Percentiles rank a stretch among this genome's conserved stretches.
Conservation (phyloP, 345 rosid species). For the Salix koriyanagi region DNA sequence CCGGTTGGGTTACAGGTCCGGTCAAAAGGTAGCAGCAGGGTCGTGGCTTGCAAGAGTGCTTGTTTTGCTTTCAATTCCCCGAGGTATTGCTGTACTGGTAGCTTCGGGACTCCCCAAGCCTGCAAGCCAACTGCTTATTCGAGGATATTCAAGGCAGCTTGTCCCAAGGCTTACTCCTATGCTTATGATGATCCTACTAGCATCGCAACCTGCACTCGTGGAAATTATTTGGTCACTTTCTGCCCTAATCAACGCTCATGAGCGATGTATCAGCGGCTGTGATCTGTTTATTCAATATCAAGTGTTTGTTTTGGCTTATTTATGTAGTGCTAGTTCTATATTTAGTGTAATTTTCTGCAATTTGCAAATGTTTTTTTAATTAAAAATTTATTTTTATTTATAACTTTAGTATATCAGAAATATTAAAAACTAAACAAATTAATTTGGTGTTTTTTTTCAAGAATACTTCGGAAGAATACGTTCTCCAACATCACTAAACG, state of each 20-base stretch:
- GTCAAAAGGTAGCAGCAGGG: constrained; percentile 45
- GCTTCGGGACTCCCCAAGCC: constrained; percentile 59
- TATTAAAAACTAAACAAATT: too few species aligned
- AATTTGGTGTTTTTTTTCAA: too few species aligned
- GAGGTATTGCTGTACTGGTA: constrained; percentile 85
- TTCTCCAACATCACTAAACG: too few species aligned
- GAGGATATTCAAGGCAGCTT: constrained; percentile 79
- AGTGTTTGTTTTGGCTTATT: neutral
- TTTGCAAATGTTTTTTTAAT: too few species aligned
- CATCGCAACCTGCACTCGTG: constrained; percentile 70
- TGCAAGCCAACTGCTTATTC: constrained; percentile 95
- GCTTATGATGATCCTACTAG: constrained; percentile 96
- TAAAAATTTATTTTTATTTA: too few species aligned
- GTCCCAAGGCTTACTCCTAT: constrained; percentile 89
- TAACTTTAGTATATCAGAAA: too few species aligned
- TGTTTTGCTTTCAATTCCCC: constrained; percentile 89
- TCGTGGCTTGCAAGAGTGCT: constrained; percentile 91
- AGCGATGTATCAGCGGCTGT: neutral
- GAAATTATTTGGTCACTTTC: constrained; percentile 72
- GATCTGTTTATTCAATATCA: neutral
- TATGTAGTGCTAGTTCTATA: neutral
- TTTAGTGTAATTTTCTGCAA: too few species aligned
- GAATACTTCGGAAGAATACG: too few species aligned
- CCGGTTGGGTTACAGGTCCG: constrained; percentile 80
- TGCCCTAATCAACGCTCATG: constrained; percentile 46